Percentiles rank a stretch among this genome's conserved stretches.
Conservation (phyloP, 169 alveolate genomes). For the Plasmodium fragile region DNA sequence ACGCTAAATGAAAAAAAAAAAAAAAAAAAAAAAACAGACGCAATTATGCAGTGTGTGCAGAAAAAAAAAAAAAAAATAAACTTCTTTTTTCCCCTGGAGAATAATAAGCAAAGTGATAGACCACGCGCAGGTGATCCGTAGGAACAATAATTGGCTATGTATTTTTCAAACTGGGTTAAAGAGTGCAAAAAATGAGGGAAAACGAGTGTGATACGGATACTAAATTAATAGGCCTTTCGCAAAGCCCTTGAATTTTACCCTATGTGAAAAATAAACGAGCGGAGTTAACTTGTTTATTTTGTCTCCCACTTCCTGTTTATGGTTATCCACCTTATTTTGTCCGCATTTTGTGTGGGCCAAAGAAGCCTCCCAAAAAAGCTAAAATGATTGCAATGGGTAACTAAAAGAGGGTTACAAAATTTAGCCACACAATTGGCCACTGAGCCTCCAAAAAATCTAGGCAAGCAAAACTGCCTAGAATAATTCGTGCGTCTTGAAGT, state of each 20-base stretch:
- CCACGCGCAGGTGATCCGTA: not conserved
- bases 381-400: not conserved
- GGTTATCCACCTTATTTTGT: not conserved
- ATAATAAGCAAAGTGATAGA: not conserved
- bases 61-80: constrained; percentile 12
- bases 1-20: not conserved
- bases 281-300: not conserved
- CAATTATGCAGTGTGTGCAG: not conserved
- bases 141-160: not conserved
- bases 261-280: not conserved
- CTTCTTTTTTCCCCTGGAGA: not conserved
- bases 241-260: not conserved
- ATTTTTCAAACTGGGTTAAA: not conserved
- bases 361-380: not conserved
- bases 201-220: not conserved
- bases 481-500: not conserved
- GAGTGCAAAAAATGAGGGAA: not conserved
- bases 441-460: not conserved
- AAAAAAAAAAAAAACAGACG: constrained; percentile 17
- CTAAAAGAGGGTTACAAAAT: not conserved
- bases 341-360: not conserved
- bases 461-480: not conserved
- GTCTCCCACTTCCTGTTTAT: not conserved
- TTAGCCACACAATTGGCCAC: not conserved
- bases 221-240: not conserved